phyloP scores from a whole-genome alignment of 2,329 filamentous ascomycete species.

The Colletotrichum coccodes region DNA sequence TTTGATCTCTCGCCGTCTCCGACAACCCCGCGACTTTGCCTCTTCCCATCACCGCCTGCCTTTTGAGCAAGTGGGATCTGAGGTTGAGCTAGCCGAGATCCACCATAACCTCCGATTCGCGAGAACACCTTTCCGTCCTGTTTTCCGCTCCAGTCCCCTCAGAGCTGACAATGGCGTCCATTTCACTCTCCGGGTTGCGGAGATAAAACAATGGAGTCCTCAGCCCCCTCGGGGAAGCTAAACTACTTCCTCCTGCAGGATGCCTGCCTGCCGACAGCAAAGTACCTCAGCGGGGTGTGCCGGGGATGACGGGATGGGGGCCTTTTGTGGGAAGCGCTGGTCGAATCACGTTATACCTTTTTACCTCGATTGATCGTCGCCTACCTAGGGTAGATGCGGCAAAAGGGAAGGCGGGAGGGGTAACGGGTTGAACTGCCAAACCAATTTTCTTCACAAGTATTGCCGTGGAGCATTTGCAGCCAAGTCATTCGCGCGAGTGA shows the following conservation, averaged over 20 bases:
- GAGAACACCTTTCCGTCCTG: not conserved
- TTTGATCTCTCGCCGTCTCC: not conserved
- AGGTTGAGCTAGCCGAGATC: not conserved
- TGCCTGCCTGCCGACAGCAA: not conserved
- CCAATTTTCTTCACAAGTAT: not conserved
- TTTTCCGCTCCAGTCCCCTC: not conserved
- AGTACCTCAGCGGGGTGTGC: not conserved
- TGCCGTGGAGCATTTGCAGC: not conserved
- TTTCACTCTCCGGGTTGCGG: not conserved
- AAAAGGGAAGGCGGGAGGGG: not conserved
- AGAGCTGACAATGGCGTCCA: not conserved
- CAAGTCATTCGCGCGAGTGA: not conserved
- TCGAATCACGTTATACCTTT: constrained; percentile 18
- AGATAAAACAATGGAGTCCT: not conserved
- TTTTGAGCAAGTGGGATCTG: not conserved
- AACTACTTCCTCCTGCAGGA: not conserved
- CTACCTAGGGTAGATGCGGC: constrained; percentile 22
- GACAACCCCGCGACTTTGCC: not conserved
- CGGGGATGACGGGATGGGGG: not conserved
- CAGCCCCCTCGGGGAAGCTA: not conserved
- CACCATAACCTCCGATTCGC: not conserved
- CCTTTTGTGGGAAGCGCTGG: not conserved
- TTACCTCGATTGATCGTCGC: constrained; percentile 13
- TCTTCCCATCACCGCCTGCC: not conserved
- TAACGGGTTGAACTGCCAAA: not conserved